A percentile compares a stretch with the other conserved stretches of the same genome.
Conservation (phyloP, 768 basidiomycete species). For the Leccinellum albellum region DNA sequence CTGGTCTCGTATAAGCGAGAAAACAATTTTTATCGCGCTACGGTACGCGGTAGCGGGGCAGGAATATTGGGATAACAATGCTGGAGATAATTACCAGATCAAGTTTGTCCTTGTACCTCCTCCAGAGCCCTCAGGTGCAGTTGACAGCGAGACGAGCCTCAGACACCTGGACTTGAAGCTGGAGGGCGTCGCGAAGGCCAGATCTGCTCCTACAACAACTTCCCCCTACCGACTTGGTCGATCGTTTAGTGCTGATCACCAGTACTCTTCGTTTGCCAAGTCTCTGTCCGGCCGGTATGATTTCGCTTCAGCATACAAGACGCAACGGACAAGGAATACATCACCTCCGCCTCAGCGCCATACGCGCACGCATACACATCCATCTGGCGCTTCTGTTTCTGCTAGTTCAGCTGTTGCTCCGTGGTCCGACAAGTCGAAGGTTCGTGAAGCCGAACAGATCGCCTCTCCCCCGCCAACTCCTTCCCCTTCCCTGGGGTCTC, state of each 20-base stretch:
- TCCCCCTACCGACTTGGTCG: conserved; percentile 14
- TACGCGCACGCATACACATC: conserved; percentile 47
- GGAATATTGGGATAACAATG: conserved; percentile 94
- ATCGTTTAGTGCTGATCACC: conserved; percentile 29
- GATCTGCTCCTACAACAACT: conserved; percentile 16
- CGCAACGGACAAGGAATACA: conserved; percentile 24
- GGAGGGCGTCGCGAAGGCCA: conserved; percentile 53
- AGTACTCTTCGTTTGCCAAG: conserved; percentile 24
- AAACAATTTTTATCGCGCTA: conserved; percentile 76
- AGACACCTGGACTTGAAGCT: conserved; percentile 63
- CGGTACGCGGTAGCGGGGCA: conserved; percentile 64
- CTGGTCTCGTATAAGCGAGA: conserved; percentile 72
- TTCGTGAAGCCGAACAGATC: not conserved
- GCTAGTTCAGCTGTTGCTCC: conserved; percentile 35
- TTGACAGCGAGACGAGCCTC: conserved; percentile 42
- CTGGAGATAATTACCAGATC: conserved; percentile 71
- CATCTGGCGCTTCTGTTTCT: conserved; percentile 39
- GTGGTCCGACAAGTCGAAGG: conserved; percentile 28
- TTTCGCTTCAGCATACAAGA: conserved; percentile 48
- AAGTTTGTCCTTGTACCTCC: conserved; percentile 46
- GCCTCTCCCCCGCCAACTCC: not conserved
- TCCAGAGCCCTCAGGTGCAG: conserved; percentile 26
- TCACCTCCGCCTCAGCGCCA: conserved; percentile 18
- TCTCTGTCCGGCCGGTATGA: conserved; percentile 57
- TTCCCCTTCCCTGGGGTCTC: conserved; percentile 23